Conservation (phyloP, 352 stramenopile species). For the Achlya hypogyna region DNA sequence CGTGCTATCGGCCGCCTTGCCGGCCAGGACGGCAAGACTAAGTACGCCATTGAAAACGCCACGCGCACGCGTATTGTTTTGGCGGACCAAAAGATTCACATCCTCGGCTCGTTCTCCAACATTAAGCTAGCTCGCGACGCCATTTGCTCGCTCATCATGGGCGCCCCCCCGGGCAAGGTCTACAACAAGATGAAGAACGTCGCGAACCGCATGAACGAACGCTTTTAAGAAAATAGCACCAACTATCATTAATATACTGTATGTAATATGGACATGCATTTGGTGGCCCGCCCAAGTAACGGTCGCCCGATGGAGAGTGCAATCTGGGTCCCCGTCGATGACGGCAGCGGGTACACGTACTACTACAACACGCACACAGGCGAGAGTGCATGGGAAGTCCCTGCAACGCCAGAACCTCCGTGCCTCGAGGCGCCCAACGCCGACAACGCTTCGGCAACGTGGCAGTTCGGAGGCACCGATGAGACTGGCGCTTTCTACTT, state of each 20-base stretch:
- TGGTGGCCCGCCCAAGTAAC: not conserved
- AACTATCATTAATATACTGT: slow-evolving; percentile 4
- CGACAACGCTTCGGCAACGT: not conserved
- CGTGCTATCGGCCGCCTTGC: slow-evolving; percentile 97
- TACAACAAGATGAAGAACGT: slow-evolving; percentile 99
- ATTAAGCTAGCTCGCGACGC: slow-evolving; percentile 95
- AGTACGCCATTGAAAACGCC: slow-evolving; percentile 99
- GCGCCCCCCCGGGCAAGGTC: slow-evolving; percentile 97
- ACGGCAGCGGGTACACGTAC: slow-evolving; percentile 17
- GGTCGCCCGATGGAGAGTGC: too few species aligned
- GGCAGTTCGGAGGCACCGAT: slow-evolving; percentile 12
- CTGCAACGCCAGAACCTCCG: not conserved
- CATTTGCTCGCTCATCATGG: slow-evolving; percentile 90
- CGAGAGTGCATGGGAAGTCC: slow-evolving; percentile 18
- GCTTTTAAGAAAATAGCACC: slow-evolving; percentile 67
- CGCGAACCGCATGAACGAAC: slow-evolving; percentile 96
- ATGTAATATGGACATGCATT: not conserved
- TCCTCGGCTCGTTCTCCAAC: slow-evolving; percentile 97
- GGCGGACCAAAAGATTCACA: slow-evolving; percentile 97
- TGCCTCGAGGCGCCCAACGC: not conserved
- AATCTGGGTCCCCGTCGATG: slow-evolving; percentile 1
- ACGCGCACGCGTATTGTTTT: slow-evolving; percentile 98
- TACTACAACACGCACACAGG: slow-evolving; percentile 13
- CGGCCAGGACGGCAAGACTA: slow-evolving; percentile 98
- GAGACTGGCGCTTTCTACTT: slow-evolving; percentile 5